Evolutionary conservation across 768 basidiomycete genomes (phyloP).

Genomic region (Mrakia gelida): DNA sequence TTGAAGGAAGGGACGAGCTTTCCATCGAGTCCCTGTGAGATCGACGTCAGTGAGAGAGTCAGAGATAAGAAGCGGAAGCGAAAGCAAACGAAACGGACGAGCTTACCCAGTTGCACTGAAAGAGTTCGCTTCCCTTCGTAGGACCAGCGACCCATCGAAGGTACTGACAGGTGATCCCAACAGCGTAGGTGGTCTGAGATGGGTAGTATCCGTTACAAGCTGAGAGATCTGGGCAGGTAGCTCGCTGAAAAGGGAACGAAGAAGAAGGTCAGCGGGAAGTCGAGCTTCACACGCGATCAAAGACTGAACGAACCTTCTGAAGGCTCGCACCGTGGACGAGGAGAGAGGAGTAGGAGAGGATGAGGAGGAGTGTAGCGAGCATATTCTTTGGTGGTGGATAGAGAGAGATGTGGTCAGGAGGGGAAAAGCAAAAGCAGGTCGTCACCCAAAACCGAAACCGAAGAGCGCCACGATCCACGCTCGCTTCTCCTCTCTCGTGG

Average conservation of each 20-base stretch:
- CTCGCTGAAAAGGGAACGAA: not conserved
- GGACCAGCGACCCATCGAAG: not conserved
- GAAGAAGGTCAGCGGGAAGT: not conserved
- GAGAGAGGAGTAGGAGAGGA: not conserved
- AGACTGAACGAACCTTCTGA: not conserved
- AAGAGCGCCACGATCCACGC: no score
- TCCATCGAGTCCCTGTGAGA: not conserved
- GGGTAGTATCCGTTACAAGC: not conserved
- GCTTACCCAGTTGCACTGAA: not conserved
- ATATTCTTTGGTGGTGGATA: not conserved
- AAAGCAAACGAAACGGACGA: not conserved
- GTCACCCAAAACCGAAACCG: no score
- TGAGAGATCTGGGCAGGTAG: not conserved
- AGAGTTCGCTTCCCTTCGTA: not conserved
- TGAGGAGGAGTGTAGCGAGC: not conserved
- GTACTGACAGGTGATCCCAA: not conserved
- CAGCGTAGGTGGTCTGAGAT: not conserved
- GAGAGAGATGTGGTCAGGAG: no score
- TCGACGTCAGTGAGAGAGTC: not conserved
- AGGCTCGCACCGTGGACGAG: not conserved
- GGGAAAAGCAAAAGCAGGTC: no score
- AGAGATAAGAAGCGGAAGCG: not conserved
- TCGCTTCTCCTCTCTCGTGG: no score
- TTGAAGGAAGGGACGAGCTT: not conserved
- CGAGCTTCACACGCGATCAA: not conserved